Evolutionary conservation across 2,329 filamentous ascomycete species (phyloP).

Genomic region (Penicillium sp.): DNA sequence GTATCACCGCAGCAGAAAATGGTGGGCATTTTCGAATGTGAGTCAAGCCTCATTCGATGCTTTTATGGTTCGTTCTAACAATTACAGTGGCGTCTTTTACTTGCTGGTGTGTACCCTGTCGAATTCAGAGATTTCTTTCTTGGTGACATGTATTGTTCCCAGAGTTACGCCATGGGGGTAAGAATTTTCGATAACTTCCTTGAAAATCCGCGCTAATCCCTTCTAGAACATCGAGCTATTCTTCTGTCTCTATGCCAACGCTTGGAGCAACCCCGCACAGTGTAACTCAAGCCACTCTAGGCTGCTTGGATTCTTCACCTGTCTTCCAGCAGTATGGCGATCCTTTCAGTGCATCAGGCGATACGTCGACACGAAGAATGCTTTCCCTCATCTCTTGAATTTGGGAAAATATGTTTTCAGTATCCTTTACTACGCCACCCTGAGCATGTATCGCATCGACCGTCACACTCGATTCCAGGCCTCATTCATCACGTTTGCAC

Average conservation of each 20-base stretch:
- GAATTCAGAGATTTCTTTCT: conserved; percentile 98
- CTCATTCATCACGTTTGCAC: conserved; percentile 76
- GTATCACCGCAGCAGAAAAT: conserved; percentile 74
- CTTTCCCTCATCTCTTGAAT: conserved; percentile 91
- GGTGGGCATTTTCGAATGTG: conserved; percentile 88
- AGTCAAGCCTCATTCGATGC: conserved; percentile 35
- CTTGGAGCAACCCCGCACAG: conserved; percentile 69
- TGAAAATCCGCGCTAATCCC: conserved; percentile 19
- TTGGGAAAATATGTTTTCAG: conserved; percentile 87
- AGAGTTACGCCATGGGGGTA: conserved; percentile 86
- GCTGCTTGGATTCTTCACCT: conserved; percentile 79
- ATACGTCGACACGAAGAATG: conserved; percentile 80
- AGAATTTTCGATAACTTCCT: conserved; percentile 32
- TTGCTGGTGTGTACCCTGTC: conserved; percentile 86
- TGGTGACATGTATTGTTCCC: conserved; percentile 95
- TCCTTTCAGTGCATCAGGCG: conserved; percentile 86
- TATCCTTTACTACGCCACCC: conserved; percentile 72
- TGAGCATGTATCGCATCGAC: conserved; percentile 82
- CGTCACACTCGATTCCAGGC: conserved; percentile 58
- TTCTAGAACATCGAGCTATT: conserved; percentile 82
- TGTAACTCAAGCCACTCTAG: conserved; percentile 88
- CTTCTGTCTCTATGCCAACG: conserved; percentile 85
- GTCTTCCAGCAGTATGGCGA: conserved; percentile 85
- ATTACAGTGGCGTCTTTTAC: conserved; percentile 73
- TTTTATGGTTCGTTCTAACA: conserved; percentile 7